Evolutionary conservation across 352 stramenopile species (phyloP), one percentile per base, ranked within the genome.

Genomic region (Pythium brachiatum): DNA sequence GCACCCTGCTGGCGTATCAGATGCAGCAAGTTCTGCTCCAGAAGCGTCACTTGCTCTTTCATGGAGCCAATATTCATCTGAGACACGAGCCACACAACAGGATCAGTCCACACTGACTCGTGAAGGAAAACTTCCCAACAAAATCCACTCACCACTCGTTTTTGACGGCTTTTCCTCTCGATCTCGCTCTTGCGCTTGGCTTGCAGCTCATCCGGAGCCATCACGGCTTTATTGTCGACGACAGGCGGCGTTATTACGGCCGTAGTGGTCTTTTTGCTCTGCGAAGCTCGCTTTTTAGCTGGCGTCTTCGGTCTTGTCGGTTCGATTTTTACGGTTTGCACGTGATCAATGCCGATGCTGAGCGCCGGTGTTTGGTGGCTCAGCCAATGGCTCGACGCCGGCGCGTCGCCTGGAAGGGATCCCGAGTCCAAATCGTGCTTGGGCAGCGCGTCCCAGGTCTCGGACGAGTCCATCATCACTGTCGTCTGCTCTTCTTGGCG

Each of bases 171-270:
- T 32, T 57, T 59, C 51, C 53, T 60, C 21, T 66, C 59, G 27
- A 66, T 66, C 51, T 66, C 59, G 52, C 59, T 66, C 59, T 66
- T 66, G 32, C 51, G 50, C 29, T 57, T 66, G 50, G 41, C 59
- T 18, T 50, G 51, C 7, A 39, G 7, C 16, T 64, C 47, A 9
- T 63, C 55, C 0, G 13, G 26, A 1, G 20, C 2, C 50, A 47
- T 26, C 2, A 18, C 18, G n/a, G 12, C 38, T 15, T 1, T 7
- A 44, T 2, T 18, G 34, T 39, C 7, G 2, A 8, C 16, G 0
- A 4, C 18, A 46, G 39, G 39, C 18, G 20, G 39, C 2, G 39
- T 18, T 11, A 27, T 18, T 5, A 44, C 36, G 16, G 36, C 3
- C 15, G 21, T 23, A 2, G 9, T 12, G 20, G 15, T 34, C 20